These are phyloP conservation scores for Mortierella hygrophila DNA, from an alignment of 192 early-diverging fungal genomes.

Conservation along the genomic window DNA sequence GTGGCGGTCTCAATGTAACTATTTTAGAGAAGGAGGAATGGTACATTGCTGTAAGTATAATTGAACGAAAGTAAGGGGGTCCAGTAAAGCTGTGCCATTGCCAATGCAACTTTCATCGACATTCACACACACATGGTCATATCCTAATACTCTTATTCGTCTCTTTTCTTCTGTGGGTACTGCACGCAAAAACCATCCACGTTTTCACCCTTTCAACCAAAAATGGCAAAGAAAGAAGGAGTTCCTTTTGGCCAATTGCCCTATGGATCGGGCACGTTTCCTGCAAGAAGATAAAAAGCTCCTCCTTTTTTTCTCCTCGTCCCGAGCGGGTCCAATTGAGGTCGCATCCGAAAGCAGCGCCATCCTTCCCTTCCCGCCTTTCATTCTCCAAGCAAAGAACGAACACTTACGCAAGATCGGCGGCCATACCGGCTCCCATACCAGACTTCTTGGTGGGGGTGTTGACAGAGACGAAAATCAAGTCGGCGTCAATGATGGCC, in stretches of 20 bases:
- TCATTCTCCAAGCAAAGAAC: not conserved
- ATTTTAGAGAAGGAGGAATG: conserved; percentile 15
- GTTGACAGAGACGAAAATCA: conserved; percentile 96
- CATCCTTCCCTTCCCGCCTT: not conserved
- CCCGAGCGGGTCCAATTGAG: not conserved
- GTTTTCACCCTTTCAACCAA: not conserved
- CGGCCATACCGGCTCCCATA: conserved; percentile 83
- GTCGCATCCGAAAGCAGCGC: not conserved
- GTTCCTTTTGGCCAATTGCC: conserved; percentile 20
- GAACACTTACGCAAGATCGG: conserved; percentile 84
- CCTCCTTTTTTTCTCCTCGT: not conserved
- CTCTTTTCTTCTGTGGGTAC: not conserved
- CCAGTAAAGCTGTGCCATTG: not conserved
- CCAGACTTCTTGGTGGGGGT: conserved; percentile 89
- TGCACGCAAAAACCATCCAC: not conserved
- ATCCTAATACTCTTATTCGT: not conserved
- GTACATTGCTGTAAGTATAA: not conserved
- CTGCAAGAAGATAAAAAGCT: not conserved
- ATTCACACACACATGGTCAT: not conserved
- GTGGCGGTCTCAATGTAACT: conserved; percentile 88
- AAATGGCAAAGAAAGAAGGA: conserved; percentile 2
- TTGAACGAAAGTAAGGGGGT: conserved; percentile 6
- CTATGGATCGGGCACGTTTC: conserved; percentile 14
- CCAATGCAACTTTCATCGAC: not conserved
- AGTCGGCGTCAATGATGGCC: conserved; percentile 81